Evolutionary conservation across 305 asterid genomes (phyloP), one percentile per base, ranked within the genome.

Genomic region (Plantago coronopus): DNA sequence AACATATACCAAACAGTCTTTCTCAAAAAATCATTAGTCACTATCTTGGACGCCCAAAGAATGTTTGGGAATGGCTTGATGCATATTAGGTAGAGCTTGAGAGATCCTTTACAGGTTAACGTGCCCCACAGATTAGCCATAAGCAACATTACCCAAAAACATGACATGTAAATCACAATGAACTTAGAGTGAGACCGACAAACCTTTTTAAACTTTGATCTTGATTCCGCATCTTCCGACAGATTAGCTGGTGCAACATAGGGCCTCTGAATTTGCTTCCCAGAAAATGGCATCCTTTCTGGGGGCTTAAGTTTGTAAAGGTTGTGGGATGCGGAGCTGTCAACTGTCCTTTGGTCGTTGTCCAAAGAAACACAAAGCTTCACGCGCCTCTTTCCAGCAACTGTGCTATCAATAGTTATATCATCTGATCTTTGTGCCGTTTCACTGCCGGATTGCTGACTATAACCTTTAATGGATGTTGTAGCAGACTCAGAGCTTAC

Each of bases 401-500:
- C 78, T 10, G 85, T 72, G 76, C 99, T 87, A 77, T 94, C 99
- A 7, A 94, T 89, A 17, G 97, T 78, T 58, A 82, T 60, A 65
- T 90, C 97, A 72, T 94, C 99, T 43, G 96, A 83, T 72, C 89
- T 83, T 76, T 89, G 99, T 53, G 82, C 72, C 31, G 78, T 69
- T 49, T 86, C 95, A 21, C 95, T 76, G 76, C 98, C 88, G 44
- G 95, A 82, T 81, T 73, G 88, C 72, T 65, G 81, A 2, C 95
- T 58, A 73, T 76, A 83, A 59, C 88, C 95, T 76, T 78, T 82
- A 17, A 85, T 69, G 50, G 97, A 89, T 37, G 96, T 90, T 16
- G 99, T 94, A 51, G 93, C 99, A 46, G 99, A 94, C 67, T 90
- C 99, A 8, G 99, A 94, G 77, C 97, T 87, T 46, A 76, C 79